Conservation (phyloP, 192 early-diverging fungal species). For the Fimicolochytrium jonesii region DNA sequence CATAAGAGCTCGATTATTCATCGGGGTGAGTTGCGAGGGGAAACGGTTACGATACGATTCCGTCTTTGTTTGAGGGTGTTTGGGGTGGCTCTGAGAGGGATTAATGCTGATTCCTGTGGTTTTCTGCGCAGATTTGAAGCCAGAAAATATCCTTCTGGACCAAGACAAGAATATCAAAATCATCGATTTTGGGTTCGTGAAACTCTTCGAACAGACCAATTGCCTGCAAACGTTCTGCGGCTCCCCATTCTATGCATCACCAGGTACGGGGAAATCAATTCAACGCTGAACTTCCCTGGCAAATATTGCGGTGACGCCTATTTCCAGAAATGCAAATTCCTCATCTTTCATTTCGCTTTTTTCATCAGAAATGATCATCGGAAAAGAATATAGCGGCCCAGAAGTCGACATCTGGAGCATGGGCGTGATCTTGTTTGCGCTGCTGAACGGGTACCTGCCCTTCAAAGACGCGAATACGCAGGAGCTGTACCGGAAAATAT, state of each 20-base stretch:
- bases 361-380: slow-evolving; percentile 72
- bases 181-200: slow-evolving; percentile 55
- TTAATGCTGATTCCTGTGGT: too few relatives aligned
- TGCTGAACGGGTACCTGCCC: slow-evolving; percentile 89
- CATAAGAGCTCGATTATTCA: slow-evolving; percentile 54
- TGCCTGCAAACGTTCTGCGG: slow-evolving; percentile 55
- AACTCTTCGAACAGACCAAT: slow-evolving; percentile 37
- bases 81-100: too few relatives aligned
- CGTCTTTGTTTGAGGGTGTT: background rate
- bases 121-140: slow-evolving; percentile 76
- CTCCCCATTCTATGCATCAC: slow-evolving; percentile 53
- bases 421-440: slow-evolving; percentile 92
- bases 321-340: too few relatives aligned
- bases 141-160: slow-evolving; percentile 84
- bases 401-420: slow-evolving; percentile 98
- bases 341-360: background rate
- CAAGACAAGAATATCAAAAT: slow-evolving; percentile 52
- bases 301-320: too few relatives aligned
- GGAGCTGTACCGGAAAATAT: slow-evolving; percentile 45
- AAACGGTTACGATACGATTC: too few relatives aligned
- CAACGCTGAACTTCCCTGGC: too few relatives aligned
- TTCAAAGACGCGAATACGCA: slow-evolving; percentile 92
- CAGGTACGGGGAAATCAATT: too few relatives aligned
- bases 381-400: slow-evolving; percentile 75
- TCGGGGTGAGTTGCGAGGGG: slow-evolving; percentile 41